Conservation (phyloP, 2,329 filamentous ascomycete genomes). For the Juglanconis juglandina region DNA sequence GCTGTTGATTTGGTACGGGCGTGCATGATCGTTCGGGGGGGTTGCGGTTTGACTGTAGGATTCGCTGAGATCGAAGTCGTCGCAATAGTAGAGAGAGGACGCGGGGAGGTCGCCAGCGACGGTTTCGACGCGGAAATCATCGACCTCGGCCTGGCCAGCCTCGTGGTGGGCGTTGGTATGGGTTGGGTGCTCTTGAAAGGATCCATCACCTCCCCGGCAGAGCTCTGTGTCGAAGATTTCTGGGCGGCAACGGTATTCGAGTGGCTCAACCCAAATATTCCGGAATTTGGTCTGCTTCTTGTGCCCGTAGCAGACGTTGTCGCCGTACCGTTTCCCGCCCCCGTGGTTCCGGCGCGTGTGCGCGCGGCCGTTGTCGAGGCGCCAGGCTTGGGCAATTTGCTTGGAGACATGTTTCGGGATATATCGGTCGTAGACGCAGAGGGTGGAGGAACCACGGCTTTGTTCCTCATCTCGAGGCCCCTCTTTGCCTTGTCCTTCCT, state of each 20-base stretch:
- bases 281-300: slow-evolving; percentile 21
- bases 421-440: neutral
- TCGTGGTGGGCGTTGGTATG: slow-evolving; percentile 19
- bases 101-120: slow-evolving; percentile 12
- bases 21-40: slow-evolving; percentile 27
- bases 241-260: slow-evolving; percentile 17
- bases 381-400: slow-evolving; percentile 48
- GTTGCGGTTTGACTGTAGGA: slow-evolving; percentile 1
- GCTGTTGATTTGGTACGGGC: slow-evolving; percentile 40
- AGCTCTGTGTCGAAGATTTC: slow-evolving; percentile 23
- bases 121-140: slow-evolving; percentile 16
- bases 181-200: slow-evolving; percentile 3
- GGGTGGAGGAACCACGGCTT: neutral
- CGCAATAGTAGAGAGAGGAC: slow-evolving; percentile 29
- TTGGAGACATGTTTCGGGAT: slow-evolving; percentile 41
- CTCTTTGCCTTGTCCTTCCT: neutral
- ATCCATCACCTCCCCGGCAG: neutral
- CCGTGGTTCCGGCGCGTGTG: slow-evolving; percentile 11
- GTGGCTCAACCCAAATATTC: slow-evolving; percentile 20
- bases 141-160: slow-evolving; percentile 19
- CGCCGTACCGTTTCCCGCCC: neutral
- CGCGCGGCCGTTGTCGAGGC: slow-evolving; percentile 26
- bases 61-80: slow-evolving; percentile 22
- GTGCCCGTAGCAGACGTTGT: neutral
- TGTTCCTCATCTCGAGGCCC: neutral